These are phyloP conservation scores for Cynanchum wilfordii DNA, from an alignment of 257 asterid genomes.

Conservation along the genomic window DNA sequence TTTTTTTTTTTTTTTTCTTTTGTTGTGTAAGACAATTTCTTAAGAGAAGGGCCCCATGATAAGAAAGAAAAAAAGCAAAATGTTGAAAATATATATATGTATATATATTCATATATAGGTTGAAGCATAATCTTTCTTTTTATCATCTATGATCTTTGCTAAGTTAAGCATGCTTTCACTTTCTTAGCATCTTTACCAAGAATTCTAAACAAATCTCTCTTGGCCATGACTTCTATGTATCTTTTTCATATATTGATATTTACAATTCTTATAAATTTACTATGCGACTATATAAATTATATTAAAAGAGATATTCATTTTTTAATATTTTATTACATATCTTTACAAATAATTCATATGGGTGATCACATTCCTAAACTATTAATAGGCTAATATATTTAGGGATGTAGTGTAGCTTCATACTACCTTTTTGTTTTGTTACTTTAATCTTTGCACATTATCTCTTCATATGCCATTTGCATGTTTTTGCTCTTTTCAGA, in stretches of 20 bases:
- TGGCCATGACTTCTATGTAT: not conserved
- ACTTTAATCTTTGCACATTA: not conserved
- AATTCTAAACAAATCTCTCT: conserved; percentile 5
- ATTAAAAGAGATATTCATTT: too few species aligned
- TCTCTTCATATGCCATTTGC: conserved; percentile 7
- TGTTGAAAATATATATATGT: conserved; percentile 4
- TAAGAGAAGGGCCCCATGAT: conserved; percentile 36
- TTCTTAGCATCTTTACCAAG: conserved; percentile 23
- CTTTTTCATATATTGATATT: too few species aligned
- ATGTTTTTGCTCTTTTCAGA: not conserved
- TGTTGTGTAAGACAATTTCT: conserved; percentile 42
- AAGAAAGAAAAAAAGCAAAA: conserved; percentile 27
- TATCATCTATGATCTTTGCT: conserved; percentile 7
- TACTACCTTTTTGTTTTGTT: not conserved
- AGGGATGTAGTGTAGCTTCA: not conserved
- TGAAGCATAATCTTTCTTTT: conserved; percentile 21
- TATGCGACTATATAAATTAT: too few species aligned
- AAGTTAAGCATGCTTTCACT: conserved; percentile 24
- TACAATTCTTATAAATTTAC: too few species aligned
- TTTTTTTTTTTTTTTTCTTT: not conserved
- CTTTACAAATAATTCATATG: too few species aligned
- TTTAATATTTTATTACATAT: too few species aligned
- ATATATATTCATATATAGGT: not conserved
- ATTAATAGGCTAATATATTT: not conserved
- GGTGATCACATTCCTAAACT: not conserved